Percentiles rank a stretch among this genome's conserved stretches.
Conservation (phyloP, 1,284 basidiomycete species). For the Ustilago crameri region DNA sequence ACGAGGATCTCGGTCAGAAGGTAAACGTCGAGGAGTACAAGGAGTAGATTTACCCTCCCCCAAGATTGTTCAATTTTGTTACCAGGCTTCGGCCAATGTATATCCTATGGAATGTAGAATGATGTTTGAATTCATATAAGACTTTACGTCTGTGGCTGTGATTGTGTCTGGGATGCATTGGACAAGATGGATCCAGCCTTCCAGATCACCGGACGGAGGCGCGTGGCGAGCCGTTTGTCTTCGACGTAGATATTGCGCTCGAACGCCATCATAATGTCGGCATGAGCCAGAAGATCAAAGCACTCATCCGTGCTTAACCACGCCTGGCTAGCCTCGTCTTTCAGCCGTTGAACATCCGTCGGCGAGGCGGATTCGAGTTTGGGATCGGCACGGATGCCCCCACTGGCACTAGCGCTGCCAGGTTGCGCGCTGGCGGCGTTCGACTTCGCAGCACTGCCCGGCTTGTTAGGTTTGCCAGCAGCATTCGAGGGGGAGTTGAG, state of each 20-base stretch:
- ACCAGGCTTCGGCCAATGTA: too few relatives aligned
- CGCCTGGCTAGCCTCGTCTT: conserved; percentile 6
- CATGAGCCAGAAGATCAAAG: conserved; percentile 50
- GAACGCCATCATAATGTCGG: conserved; percentile 53
- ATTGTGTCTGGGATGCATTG: too few relatives aligned
- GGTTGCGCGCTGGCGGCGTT: conserved; percentile 9
- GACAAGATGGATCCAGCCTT: too few relatives aligned
- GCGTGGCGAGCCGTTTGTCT: conserved; percentile 20
- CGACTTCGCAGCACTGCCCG: conserved; percentile 7
- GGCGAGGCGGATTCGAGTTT: conserved; percentile 20
- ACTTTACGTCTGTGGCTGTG: too few relatives aligned
- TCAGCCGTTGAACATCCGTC: conserved; percentile 15
- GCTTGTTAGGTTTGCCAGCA: conserved; percentile 11
- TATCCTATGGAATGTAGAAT: too few relatives aligned
- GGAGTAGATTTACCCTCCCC: conserved; percentile 14
- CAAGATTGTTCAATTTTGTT: too few relatives aligned
- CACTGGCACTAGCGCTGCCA: conserved; percentile 9
- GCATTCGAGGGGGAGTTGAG: conserved; percentile 9
- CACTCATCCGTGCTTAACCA: conserved; percentile 40
- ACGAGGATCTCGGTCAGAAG: conserved; percentile 26
- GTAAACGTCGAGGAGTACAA: conserved; percentile 33
- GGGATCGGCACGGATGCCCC: conserved; percentile 35
- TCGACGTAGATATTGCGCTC: conserved; percentile 27
- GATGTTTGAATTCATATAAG: too few relatives aligned
- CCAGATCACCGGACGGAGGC: conserved; percentile 23